Evolutionary conservation across 2,329 filamentous ascomycete genomes (phyloP).

Genomic region (Cadophora luteo-olivacea): DNA sequence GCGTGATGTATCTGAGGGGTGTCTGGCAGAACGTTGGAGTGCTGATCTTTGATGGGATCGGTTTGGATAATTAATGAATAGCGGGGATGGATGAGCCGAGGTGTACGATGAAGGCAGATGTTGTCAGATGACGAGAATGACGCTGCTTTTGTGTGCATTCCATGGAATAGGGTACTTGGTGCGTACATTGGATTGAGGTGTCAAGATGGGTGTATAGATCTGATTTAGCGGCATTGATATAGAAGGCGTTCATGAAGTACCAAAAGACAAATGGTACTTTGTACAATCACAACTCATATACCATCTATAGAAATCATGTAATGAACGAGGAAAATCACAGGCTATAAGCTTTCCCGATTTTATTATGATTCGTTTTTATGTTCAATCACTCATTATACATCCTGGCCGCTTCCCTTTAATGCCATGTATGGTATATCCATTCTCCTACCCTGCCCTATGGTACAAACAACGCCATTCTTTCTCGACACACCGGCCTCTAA

Average conservation of each 20-base stretch:
- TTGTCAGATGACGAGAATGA: no score
- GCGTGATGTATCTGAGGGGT: not conserved
- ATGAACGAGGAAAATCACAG: no score
- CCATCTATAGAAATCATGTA: no score
- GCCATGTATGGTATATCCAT: no score
- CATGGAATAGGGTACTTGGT: no score
- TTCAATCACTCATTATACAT: no score
- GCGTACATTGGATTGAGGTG: no score
- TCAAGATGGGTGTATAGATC: not conserved
- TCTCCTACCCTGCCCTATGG: not conserved
- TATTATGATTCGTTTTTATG: no score
- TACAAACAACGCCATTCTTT: not conserved
- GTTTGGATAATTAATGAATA: no score
- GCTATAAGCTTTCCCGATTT: no score
- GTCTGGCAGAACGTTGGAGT: not conserved
- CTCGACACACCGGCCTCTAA: not conserved
- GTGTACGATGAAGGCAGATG: not conserved
- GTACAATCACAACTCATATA: constrained; percentile 9
- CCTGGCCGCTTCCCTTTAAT: not conserved
- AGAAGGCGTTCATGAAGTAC: not conserved
- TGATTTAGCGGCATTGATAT: not conserved
- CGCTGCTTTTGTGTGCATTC: no score
- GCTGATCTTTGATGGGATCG: not conserved
- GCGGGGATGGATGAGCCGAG: not conserved
- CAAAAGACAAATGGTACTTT: not conserved